Conservation (phyloP, 1,284 basidiomycete genomes). For the Coriolopsis trogii region DNA sequence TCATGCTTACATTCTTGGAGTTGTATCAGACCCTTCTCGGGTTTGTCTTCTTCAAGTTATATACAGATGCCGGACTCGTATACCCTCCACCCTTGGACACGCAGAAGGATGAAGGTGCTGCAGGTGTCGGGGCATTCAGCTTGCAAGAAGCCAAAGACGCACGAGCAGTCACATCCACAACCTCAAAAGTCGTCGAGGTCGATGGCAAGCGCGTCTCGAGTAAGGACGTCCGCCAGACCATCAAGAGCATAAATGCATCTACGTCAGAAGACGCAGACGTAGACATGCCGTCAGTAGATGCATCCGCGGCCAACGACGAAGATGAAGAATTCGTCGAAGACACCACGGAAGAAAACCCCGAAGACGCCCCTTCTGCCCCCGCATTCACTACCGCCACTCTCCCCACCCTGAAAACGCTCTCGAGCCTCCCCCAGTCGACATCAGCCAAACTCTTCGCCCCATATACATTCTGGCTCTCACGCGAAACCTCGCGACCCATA, state of each 20-base stretch:
- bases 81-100: constrained; percentile 94
- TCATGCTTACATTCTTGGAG: constrained; percentile 98
- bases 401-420: constrained; percentile 80
- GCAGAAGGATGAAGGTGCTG: constrained; percentile 85
- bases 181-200: constrained; percentile 48
- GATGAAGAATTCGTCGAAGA: constrained; percentile 77
- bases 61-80: constrained; percentile 90
- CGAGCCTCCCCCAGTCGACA: constrained; percentile 55
- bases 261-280: constrained; percentile 39
- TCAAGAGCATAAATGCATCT: constrained; percentile 58
- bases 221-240: constrained; percentile 75
- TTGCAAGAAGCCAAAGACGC: constrained; percentile 61
- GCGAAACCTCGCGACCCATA: constrained; percentile 90
- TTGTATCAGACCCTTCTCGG: constrained; percentile 97
- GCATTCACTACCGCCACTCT: constrained; percentile 78
- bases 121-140: constrained; percentile 88
- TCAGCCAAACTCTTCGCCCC: constrained; percentile 76
- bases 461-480: constrained; percentile 94
- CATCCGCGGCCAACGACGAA: constrained; percentile 37
- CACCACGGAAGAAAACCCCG: constrained; percentile 62
- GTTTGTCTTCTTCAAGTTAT: constrained; percentile 97
- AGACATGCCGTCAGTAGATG: constrained; percentile 41
- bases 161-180: constrained; percentile 33
- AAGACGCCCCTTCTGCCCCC: constrained; percentile 61
- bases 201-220: constrained; percentile 63